These are phyloP conservation scores for Kwoniella sp. DNA, from an alignment of 768 basidiomycete species.

Conservation along the genomic window DNA sequence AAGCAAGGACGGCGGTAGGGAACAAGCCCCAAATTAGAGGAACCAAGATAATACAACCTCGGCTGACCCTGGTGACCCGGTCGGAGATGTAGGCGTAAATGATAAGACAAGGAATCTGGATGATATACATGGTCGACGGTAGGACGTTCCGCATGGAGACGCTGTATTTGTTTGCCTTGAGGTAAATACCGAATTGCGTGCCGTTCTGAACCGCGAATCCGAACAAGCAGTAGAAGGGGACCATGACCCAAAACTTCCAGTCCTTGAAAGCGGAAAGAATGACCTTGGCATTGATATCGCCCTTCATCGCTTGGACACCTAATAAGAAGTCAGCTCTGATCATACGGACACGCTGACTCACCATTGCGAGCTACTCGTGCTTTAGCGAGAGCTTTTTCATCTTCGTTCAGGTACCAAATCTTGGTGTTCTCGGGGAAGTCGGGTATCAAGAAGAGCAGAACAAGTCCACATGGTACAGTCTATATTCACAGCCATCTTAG, in stretches of 20 bases:
- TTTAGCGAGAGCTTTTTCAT: constrained; percentile 28
- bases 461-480: constrained; percentile 27
- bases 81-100: constrained; percentile 28
- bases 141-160: constrained; percentile 20
- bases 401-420: constrained; percentile 31
- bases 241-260: constrained; percentile 25
- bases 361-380: constrained; percentile 20
- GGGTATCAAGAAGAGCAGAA: constrained; percentile 30
- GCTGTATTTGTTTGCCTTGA: constrained; percentile 15
- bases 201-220: constrained; percentile 22
- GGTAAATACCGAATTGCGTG: constrained; percentile 19
- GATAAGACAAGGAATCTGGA: constrained; percentile 20
- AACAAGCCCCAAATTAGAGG: constrained; percentile 28
- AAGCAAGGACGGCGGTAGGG: constrained; percentile 28
- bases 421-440: constrained; percentile 33
- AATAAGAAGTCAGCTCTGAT: neutral
- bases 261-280: constrained; percentile 14
- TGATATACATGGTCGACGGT: constrained; percentile 19
- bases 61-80: constrained; percentile 6
- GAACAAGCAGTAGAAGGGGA: constrained; percentile 19
- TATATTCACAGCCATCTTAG: neutral
- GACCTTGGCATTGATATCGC: constrained; percentile 14
- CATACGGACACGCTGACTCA: neutral
- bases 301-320: constrained; percentile 20
- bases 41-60: constrained; percentile 16